A percentile compares a stretch with the other conserved stretches of the same genome.
phyloP scores from a whole-genome alignment of 495 filamentous ascomycete genomes.

The Bacidia rubella region DNA sequence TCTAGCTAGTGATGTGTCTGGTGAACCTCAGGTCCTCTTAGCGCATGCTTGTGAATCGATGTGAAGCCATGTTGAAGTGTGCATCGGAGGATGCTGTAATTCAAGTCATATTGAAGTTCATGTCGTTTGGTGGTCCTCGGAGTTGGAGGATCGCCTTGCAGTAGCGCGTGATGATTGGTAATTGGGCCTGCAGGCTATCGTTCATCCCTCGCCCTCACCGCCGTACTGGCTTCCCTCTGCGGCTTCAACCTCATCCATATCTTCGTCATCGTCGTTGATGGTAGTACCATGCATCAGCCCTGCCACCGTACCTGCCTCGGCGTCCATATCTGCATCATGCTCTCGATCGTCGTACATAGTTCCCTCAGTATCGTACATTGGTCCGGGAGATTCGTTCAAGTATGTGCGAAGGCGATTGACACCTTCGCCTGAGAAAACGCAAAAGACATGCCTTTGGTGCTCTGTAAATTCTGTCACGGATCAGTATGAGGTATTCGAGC shows the following conservation, averaged over 20 bases:
- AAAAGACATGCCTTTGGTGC: slow-evolving; percentile 89
- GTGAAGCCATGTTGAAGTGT: too few relatives aligned
- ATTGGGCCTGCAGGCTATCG: too few relatives aligned
- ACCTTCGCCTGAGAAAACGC: slow-evolving; percentile 86
- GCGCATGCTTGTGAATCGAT: too few relatives aligned
- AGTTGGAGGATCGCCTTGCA: too few relatives aligned
- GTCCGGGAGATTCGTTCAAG: slow-evolving; percentile 41
- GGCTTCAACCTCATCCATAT: slow-evolving; percentile 23
- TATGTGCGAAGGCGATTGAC: slow-evolving; percentile 64
- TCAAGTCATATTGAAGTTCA: too few relatives aligned
- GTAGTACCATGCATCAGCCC: slow-evolving; percentile 41
- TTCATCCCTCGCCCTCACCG: slow-evolving; percentile 14
- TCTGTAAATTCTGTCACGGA: slow-evolving; percentile 67
- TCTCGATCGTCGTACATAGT: slow-evolving; percentile 46
- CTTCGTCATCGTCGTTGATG: slow-evolving; percentile 38
- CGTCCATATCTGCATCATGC: slow-evolving; percentile 37
- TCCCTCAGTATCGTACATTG: slow-evolving; percentile 30
- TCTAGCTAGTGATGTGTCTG: too few relatives aligned
- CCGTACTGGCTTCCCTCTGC: slow-evolving; percentile 22
- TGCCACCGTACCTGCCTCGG: slow-evolving; percentile 32
- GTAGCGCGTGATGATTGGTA: too few relatives aligned
- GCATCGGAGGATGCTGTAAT: too few relatives aligned
- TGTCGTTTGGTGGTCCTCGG: too few relatives aligned
- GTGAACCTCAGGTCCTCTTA: too few relatives aligned
- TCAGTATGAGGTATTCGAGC: slow-evolving; percentile 18